Evolutionary conservation across 495 filamentous ascomycete species (phyloP), one percentile per base, ranked within the genome.

Genomic region (Penicillium waksmanii): DNA sequence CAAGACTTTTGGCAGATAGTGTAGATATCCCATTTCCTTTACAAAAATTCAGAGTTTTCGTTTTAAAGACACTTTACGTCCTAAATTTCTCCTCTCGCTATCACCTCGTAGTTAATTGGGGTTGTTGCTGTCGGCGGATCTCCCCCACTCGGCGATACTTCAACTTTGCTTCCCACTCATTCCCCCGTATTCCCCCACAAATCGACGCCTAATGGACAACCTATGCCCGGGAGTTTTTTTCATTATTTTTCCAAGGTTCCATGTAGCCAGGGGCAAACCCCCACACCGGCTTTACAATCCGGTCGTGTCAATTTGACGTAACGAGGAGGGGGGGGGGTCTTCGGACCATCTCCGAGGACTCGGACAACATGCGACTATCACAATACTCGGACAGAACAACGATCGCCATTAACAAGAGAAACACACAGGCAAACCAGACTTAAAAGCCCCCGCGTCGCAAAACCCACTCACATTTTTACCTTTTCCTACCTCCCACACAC

Each of bases 1-100:
- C 34, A 66, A 69, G 34, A 63, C 67, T 8, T 79, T 68, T 69
- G 73, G 67, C 21, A 57, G 57, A n/a, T 62, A 62, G 43, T 40
- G 35, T 50, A 64, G 42, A 58, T 55, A 64, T 58, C 43, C 57
- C 23, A 55, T 19, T 23, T 42, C 9, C 23, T 19, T 35, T 38
- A 17, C 13, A 40, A 17, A 21, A 31, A 31, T 31, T 31, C 2
- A 31, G 6, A 38, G 33, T 48, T 17, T 25, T n/a, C 9, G 5
- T 12, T 21, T 44, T 5, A 44, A 17, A 17, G 6, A 8, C 1
- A 44, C 2, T 15, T 19, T 10, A 44, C 17, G 1, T 6, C 17
- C 15, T 17, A 44, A 6, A 17, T 9, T 17, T 44, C n/a, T 17
- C 4, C 13, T 44, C n/a, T 44, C 42, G 4, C 3, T 4, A 38